These are phyloP conservation scores for Huiozyma sinensis DNA, from an alignment of 805 yeast species.

Conservation along the genomic window DNA sequence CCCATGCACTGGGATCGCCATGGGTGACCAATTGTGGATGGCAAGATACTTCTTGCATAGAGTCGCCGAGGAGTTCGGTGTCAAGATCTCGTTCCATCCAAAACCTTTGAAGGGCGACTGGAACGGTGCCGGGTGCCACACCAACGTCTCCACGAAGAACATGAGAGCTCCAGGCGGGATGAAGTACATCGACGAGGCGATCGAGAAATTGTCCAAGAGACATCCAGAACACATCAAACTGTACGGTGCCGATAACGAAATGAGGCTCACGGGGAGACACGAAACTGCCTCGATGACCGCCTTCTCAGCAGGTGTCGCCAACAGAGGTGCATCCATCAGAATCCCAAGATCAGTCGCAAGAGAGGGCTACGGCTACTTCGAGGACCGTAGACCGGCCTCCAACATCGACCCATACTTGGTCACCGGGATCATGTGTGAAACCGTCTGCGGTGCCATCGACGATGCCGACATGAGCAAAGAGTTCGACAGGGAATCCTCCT, in stretches of 20 bases:
- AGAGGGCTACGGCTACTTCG: conserved; percentile 97
- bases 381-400: conserved; percentile 99
- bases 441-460: conserved; percentile 87
- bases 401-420: conserved; percentile 98
- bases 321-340: conserved; percentile 98
- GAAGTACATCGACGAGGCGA: conserved; percentile 85
- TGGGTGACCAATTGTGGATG: conserved; percentile 97
- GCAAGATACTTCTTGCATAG: conserved; percentile 88
- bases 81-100: conserved; percentile 98
- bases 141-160: conserved; percentile 84
- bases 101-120: conserved; percentile 98
- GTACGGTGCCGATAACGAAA: conserved; percentile 91
- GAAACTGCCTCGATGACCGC: conserved; percentile 92
- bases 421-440: conserved; percentile 96
- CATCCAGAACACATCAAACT: conserved; percentile 92
- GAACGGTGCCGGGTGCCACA: conserved; percentile 99
- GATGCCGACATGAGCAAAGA: conserved; percentile 93
- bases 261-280: conserved; percentile 95
- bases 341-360: conserved; percentile 98
- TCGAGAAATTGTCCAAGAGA: conserved; percentile 88
- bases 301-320: conserved; percentile 96
- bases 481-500: conserved; percentile 57
- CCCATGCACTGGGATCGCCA: conserved; percentile 86
- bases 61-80: conserved; percentile 98
- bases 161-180: conserved; percentile 97